A percentile compares a stretch with the other conserved stretches of the same genome.
These are phyloP conservation scores for Yamadazyma kanchanaburiensis DNA, from an alignment of 1,139 yeast species.

Conservation along the genomic window DNA sequence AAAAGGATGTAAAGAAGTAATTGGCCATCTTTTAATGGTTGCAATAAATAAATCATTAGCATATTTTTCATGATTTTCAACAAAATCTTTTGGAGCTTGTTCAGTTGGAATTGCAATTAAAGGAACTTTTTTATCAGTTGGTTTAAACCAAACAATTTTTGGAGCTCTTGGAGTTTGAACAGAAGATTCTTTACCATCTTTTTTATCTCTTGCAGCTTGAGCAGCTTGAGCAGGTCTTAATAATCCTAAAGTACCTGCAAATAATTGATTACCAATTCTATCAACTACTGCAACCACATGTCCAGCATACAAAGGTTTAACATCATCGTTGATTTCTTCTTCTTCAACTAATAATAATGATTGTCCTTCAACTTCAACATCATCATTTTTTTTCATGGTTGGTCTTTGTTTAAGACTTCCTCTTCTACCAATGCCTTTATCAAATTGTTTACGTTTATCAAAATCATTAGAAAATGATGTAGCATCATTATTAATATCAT, in stretches of 20 bases:
- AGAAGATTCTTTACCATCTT: slow-evolving; percentile 47
- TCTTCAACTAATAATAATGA: slow-evolving; percentile 87
- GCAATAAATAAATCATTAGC: slow-evolving; percentile 86
- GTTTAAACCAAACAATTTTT: slow-evolving; percentile 98
- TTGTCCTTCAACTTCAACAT: slow-evolving; percentile 98
- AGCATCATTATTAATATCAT: slow-evolving; percentile 71
- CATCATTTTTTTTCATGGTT: slow-evolving; percentile 97
- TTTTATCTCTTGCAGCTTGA: slow-evolving; percentile 71
- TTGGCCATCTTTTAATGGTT: slow-evolving; percentile 97
- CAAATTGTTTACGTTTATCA: slow-evolving; percentile 8
- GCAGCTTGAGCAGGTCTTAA: slow-evolving; percentile 96
- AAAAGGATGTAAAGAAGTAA: slow-evolving; percentile 95
- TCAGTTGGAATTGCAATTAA: slow-evolving; percentile 97
- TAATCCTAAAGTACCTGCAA: slow-evolving; percentile 89
- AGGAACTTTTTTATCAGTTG: slow-evolving; percentile 96
- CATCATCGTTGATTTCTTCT: slow-evolving; percentile 90
- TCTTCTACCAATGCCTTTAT: slow-evolving; percentile 60
- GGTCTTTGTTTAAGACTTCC: slow-evolving; percentile 95
- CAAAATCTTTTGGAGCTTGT: slow-evolving; percentile 94
- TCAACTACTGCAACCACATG: slow-evolving; percentile 98
- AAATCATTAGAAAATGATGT: slow-evolving; percentile 37
- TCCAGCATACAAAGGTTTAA: slow-evolving; percentile 94
- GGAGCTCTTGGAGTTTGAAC: slow-evolving; percentile 62
- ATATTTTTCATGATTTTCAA: slow-evolving; percentile 84
- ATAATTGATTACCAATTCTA: slow-evolving; percentile 94